Base-by-base conservation (phyloP, 805 yeast genomes). In the Starmerella davenportii region DNA sequence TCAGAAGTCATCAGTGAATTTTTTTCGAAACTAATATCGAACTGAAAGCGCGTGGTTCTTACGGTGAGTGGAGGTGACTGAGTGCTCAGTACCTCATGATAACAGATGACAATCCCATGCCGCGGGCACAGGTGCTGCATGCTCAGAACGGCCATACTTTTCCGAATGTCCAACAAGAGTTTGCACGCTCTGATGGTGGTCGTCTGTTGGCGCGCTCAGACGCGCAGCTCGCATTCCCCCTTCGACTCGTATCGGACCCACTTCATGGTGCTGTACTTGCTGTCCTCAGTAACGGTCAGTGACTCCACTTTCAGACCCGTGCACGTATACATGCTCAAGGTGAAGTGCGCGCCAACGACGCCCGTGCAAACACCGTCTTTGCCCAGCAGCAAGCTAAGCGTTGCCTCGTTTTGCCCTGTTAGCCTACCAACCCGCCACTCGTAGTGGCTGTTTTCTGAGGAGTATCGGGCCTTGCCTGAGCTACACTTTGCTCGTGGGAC, bases 191-290 rank as follows among this genome's bases (percentile, higher is more conserved):
- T n/a, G n/a, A n/a, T n/a, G n/a, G n/a, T n/a, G n/a, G n/a, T n/a
- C n/a, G n/a, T n/a, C n/a, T n/a, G n/a, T n/a, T n/a, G n/a, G n/a
- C n/a, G n/a, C n/a, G 13, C 8, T 29, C 19, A 29, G 19, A 29
- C 32, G 39, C 95, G 64, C 8, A 81, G 66, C 44, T 85, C 95
- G 49, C 80, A 84, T 0, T 93, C 94, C 0, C 87, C 74, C 43
- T 67, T 70, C 1, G 87, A 67, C 14, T 69, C 54, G 54, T 87
- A 87, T 49, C 79, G 72, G 25, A 85, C 92, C 93, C 93, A 82
- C 54, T 85, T 87, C 18, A 79, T 72, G 0, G 93, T 74, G 21
- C 68, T 62, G 58, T 81, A 80, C 39, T 70, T 70, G 50, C 59
- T 50, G 55, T 66, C 60, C 60, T 85, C 66, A 43, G 53, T 61